phyloP scores from a whole-genome alignment of 176 grass and related monocot genomes.

The Urochloa ruziziensis region DNA sequence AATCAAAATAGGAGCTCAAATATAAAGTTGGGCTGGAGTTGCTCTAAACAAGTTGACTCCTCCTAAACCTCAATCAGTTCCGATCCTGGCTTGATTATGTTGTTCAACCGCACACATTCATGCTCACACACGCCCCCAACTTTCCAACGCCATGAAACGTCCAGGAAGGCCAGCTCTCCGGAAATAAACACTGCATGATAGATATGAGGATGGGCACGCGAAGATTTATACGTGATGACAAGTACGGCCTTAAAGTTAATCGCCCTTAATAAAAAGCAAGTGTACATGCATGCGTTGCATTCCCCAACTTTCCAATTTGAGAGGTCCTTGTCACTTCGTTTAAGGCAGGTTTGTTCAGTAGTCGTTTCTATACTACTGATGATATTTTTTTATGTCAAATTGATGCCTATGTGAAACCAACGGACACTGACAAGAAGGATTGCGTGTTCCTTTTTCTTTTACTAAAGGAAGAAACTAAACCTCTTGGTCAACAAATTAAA shows the following conservation, averaged over 20 bases:
- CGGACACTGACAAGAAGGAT: not conserved
- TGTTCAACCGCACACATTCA: not conserved
- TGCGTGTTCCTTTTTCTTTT: not conserved
- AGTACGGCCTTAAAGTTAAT: not conserved
- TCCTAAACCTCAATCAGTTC: too few relatives aligned
- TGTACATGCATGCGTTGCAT: constrained; percentile 1
- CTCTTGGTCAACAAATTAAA: not conserved
- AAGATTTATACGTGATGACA: not conserved
- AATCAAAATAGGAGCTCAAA: too few relatives aligned
- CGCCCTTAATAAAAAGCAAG: not conserved
- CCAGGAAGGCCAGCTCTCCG: not conserved
- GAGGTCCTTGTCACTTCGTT: not conserved
- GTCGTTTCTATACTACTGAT: not conserved
- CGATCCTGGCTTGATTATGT: too few relatives aligned
- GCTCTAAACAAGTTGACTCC: too few relatives aligned
- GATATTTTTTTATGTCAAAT: not conserved
- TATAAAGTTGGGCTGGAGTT: too few relatives aligned
- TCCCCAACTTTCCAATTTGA: not conserved
- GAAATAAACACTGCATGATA: not conserved
- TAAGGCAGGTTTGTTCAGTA: not conserved
- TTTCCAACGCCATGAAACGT: not conserved
- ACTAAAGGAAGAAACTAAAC: not conserved
- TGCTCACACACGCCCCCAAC: not conserved
- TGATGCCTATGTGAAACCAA: not conserved
- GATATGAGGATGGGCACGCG: not conserved